Conservation (phyloP, 257 asterid species). For the Euphrasia confusa region DNA sequence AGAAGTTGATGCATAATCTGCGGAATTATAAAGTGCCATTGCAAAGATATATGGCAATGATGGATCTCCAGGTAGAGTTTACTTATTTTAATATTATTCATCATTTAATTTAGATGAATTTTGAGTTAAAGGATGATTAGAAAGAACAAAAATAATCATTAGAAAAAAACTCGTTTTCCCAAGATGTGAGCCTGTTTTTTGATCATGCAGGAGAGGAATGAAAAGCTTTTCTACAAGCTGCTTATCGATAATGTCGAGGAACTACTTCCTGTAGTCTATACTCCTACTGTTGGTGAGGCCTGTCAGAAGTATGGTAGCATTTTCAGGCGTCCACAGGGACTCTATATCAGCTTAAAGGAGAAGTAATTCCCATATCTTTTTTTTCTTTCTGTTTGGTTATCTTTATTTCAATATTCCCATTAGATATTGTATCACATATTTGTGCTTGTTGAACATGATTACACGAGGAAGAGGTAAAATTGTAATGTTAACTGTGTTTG, state of each 20-base stretch:
- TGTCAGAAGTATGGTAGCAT: constrained; percentile 95
- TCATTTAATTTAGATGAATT: not conserved
- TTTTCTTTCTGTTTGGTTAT: not conserved
- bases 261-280: constrained; percentile 81
- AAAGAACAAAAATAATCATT: not conserved
- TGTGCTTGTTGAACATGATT: not conserved
- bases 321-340: constrained; percentile 93
- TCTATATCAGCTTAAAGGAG: constrained; percentile 80
- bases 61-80: constrained; percentile 82
- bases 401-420: not conserved
- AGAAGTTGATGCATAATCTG: constrained; percentile 59
- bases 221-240: constrained; percentile 88
- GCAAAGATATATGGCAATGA: constrained; percentile 91
- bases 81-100: too few relatives aligned
- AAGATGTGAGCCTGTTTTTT: not conserved
- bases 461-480: not conserved
- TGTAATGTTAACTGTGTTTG: not conserved
- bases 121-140: not conserved
- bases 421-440: not conserved
- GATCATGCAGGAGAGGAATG: constrained; percentile 70
- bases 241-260: constrained; percentile 89
- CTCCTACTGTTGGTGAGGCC: constrained; percentile 95
- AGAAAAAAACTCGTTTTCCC: not conserved
- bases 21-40: constrained; percentile 74
- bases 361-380: constrained; percentile 39